phyloP scores from a whole-genome alignment of 169 alveolate genomes.

The Eimeria zaria region DNA sequence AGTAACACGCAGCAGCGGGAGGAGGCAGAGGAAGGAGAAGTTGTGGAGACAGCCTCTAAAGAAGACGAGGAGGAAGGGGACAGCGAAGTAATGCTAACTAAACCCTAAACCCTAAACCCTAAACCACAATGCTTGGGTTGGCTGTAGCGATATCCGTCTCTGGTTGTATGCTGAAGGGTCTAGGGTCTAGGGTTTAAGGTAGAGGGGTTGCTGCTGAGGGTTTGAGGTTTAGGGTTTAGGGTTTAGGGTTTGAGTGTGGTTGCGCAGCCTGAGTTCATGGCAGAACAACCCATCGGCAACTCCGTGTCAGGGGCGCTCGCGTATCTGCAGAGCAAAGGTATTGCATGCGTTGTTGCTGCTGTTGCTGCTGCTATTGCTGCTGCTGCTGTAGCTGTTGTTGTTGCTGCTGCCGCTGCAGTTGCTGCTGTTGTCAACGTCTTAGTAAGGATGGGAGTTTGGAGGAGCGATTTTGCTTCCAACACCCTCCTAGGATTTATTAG shows the following conservation, averaged over 20 bases:
- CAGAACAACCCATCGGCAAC: constrained; percentile 59
- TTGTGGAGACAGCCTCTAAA: not conserved
- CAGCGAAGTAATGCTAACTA: not conserved
- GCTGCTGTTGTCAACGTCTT: not conserved
- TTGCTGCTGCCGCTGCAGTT: not conserved
- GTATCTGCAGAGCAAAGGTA: constrained; percentile 69
- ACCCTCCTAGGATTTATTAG: too few species aligned
- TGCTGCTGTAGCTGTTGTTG: not conserved
- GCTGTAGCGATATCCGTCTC: not conserved
- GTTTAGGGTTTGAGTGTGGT: constrained; percentile 1
- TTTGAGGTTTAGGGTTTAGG: constrained; percentile 11
- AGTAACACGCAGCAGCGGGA: constrained; percentile 6
- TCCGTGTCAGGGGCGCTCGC: constrained; percentile 61
- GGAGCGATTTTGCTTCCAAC: not conserved
- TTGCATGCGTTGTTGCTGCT: constrained; percentile 13
- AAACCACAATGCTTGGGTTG: not conserved
- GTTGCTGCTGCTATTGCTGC: not conserved
- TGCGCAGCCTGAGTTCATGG: constrained; percentile 62
- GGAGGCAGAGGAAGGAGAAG: constrained; percentile 35
- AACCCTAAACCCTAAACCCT: constrained; percentile 30
- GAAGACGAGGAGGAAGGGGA: constrained; percentile 45
- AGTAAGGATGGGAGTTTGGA: not conserved
- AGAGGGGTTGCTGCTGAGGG: not conserved
- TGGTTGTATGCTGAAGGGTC: too few species aligned
- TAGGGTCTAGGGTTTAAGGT: not conserved